Conservation (phyloP, 208 protist genomes). For the Novymonas esmeraldas region DNA sequence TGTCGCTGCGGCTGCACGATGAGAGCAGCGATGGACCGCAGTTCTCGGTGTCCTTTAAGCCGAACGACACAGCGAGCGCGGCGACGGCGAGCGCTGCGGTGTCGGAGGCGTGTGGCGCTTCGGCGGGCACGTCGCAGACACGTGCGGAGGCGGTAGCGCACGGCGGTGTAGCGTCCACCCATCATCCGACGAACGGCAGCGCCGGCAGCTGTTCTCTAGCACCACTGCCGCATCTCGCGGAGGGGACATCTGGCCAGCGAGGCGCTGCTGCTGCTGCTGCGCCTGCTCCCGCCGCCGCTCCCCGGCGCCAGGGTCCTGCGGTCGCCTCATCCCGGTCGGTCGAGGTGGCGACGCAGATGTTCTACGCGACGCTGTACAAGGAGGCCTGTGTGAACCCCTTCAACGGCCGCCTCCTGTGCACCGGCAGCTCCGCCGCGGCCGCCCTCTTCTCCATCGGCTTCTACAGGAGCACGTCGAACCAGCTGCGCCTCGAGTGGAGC, state of each 20-base stretch:
- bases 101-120: background rate
- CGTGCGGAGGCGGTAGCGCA: too few relatives aligned
- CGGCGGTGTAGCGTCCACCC: too few relatives aligned
- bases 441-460: conserved; percentile 64
- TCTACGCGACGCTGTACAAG: conserved; percentile 10
- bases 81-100: background rate
- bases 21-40: background rate
- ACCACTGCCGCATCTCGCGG: background rate
- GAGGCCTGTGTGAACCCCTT: conserved; percentile 76
- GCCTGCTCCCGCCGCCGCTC: background rate
- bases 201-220: background rate
- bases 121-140: background rate
- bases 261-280: background rate
- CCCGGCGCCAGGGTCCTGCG: background rate
- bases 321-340: background rate
- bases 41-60: conserved; percentile 2
- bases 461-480: conserved; percentile 43
- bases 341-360: background rate
- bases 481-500: conserved; percentile 70
- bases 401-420: conserved; percentile 49
- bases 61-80: background rate
- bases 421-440: conserved; percentile 19
- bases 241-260: too few relatives aligned
- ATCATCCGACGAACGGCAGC: background rate
- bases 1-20: conserved; percentile 3